Conservation (phyloP, 148 eudicot genomes). For the Mesembryanthemum crystallinum region DNA sequence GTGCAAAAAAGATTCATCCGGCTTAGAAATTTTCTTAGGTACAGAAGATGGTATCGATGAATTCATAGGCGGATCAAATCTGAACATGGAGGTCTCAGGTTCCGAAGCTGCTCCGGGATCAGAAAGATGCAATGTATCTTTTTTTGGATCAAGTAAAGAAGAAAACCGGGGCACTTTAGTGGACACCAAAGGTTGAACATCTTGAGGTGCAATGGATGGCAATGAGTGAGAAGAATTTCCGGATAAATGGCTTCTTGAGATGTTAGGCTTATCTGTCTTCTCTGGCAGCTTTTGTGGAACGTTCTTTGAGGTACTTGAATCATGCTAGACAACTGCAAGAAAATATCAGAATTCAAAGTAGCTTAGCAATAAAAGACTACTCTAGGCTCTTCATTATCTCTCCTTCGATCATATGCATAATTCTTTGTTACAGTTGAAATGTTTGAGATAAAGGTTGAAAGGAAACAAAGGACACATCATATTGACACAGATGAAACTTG, state of each 20-base stretch:
- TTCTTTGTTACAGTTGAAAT: background rate
- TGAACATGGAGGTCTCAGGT: background rate
- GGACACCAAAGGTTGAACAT: background rate
- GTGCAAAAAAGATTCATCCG: background rate
- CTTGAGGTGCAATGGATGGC: background rate
- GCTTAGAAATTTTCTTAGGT: constrained; percentile 9
- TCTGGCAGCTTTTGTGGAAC: background rate
- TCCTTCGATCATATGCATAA: no score
- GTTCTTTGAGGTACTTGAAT: background rate
- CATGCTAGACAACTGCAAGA: background rate
- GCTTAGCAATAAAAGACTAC: background rate
- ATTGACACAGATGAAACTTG: background rate
- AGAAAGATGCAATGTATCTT: constrained; percentile 11
- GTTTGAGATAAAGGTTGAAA: background rate
- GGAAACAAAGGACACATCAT: background rate
- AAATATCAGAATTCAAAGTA: background rate
- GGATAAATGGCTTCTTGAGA: background rate
- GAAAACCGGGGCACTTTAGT: constrained; percentile 21
- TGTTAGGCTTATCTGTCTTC: constrained; percentile 3
- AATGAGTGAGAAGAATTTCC: background rate
- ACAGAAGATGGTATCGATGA: constrained; percentile 20
- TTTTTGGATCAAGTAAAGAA: constrained; percentile 18
- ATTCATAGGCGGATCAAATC: constrained; percentile 23
- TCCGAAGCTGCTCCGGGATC: constrained; percentile 15
- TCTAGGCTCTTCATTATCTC: background rate